Evolutionary conservation across 805 yeast species (phyloP).

Genomic region (Zygosaccharomyces pseudorouxii): DNA sequence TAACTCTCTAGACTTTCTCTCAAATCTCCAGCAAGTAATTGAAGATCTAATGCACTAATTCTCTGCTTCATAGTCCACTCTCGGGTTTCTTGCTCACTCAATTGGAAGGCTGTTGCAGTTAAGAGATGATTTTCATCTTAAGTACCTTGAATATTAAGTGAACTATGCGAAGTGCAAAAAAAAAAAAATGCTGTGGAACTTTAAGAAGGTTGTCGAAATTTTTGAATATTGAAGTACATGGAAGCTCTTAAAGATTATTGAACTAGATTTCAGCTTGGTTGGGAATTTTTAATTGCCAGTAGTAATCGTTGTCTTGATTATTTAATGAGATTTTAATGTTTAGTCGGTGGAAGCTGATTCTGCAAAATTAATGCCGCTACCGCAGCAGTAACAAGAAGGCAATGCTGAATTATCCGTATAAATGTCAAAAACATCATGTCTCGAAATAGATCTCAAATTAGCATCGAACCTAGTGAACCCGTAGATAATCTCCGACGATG

Average conservation of each 20-base stretch:
- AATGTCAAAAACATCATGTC: too few species aligned
- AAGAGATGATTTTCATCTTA: not conserved
- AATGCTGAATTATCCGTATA: too few species aligned
- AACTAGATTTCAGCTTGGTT: not conserved
- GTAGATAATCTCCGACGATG: too few species aligned
- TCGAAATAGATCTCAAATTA: too few species aligned
- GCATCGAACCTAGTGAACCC: too few species aligned
- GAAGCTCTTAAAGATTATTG: not conserved
- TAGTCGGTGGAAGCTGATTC: not conserved
- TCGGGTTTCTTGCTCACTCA: too few species aligned
- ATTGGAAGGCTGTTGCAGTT: not conserved
- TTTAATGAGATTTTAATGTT: not conserved
- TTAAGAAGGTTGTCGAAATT: not conserved
- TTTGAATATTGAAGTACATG: not conserved
- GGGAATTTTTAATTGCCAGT: too few species aligned
- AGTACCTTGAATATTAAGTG: not conserved
- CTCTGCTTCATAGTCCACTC: constrained; percentile 58
- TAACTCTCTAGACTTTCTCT: constrained; percentile 52
- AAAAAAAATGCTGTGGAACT: not conserved
- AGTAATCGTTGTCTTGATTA: too few species aligned
- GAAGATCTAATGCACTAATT: constrained; percentile 77
- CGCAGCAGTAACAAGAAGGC: not conserved
- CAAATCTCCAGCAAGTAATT: constrained; percentile 65
- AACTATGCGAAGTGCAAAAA: not conserved
- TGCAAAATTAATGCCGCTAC: not conserved